Percentiles rank a stretch among this genome's conserved stretches.
Conservation (phyloP, 2,329 filamentous ascomycete species). For the Ophiostoma triangulosporum region DNA sequence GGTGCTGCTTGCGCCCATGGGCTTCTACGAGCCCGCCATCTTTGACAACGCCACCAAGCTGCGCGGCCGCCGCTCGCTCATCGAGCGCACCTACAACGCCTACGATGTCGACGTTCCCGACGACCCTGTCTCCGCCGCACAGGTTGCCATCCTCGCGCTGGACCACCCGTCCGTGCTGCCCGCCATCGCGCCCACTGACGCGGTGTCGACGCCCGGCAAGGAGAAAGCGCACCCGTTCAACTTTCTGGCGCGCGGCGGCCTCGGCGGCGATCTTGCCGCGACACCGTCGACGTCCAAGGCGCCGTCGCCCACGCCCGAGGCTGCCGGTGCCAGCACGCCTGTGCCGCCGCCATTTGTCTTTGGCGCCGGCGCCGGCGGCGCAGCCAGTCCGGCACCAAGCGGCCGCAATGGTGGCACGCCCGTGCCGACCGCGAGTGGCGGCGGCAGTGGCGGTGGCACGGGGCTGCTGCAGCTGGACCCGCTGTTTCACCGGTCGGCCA, state of each 20-base stretch:
- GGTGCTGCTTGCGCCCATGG: constrained; percentile 85
- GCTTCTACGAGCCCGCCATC: constrained; percentile 78
- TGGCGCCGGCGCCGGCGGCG: constrained; percentile 32
- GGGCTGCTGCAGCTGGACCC: constrained; percentile 8
- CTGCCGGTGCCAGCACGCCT: constrained; percentile 48
- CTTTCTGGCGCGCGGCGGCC: constrained; percentile 42
- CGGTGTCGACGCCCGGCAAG: constrained; percentile 46
- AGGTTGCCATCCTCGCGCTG: constrained; percentile 50
- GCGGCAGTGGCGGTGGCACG: neutral
- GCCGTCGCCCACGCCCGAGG: constrained; percentile 76
- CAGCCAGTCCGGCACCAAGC: constrained; percentile 39
- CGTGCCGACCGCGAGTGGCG: constrained; percentile 18
- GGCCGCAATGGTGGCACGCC: constrained; percentile 37
- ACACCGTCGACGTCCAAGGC: constrained; percentile 79
- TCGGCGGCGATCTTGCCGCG: constrained; percentile 44
- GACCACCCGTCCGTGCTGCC: constrained; percentile 44
- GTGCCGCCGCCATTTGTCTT: constrained; percentile 43
- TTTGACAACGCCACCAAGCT: constrained; percentile 79
- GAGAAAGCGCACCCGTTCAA: constrained; percentile 54
- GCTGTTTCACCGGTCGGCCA: constrained; percentile 32
- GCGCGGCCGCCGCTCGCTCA: constrained; percentile 60
- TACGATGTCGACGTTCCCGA: constrained; percentile 82
- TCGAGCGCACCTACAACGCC: constrained; percentile 80
- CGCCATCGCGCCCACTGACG: constrained; percentile 25
- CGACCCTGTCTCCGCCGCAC: constrained; percentile 75